phyloP scores from a whole-genome alignment of 352 stramenopile genomes.

The Paralagenidium karlingii region DNA sequence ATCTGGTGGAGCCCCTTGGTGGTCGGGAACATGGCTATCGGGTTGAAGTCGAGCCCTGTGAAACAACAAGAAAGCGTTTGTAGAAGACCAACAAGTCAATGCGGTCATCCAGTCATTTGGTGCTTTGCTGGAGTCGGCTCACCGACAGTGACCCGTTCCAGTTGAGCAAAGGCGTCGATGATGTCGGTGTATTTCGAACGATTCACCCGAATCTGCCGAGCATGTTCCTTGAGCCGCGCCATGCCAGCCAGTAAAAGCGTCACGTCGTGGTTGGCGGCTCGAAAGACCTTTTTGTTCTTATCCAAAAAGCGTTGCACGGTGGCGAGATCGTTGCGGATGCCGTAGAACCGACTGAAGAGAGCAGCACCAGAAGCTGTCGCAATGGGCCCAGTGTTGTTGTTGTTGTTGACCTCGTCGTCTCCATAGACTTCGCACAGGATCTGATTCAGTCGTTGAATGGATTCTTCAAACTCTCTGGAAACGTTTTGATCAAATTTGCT shows the following conservation, averaged over 20 bases:
- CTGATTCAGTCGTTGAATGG: constrained; percentile 6
- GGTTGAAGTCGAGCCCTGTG: too few relatives aligned
- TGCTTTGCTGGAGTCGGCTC: too few relatives aligned
- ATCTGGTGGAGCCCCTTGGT: neutral
- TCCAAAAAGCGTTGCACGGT: constrained; percentile 10
- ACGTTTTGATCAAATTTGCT: neutral
- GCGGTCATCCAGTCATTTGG: too few relatives aligned
- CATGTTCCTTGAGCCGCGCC: constrained; percentile 7
- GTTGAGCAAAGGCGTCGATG: constrained; percentile 5
- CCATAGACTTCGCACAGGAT: constrained; percentile 13
- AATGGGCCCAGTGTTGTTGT: neutral
- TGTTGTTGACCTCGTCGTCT: constrained; percentile 2
- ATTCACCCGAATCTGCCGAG: constrained; percentile 7
- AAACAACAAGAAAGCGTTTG: too few relatives aligned
- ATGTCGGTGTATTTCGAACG: constrained; percentile 6
- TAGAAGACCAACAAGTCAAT: too few relatives aligned
- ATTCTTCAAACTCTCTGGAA: constrained; percentile 6
- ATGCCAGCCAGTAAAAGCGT: constrained; percentile 31
- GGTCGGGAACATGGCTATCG: neutral
- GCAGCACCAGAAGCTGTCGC: constrained; percentile 1
- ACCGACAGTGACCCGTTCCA: constrained; percentile 11
- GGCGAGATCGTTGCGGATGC: neutral
- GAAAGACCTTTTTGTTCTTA: constrained; percentile 8
- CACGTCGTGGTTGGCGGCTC: constrained; percentile 31
- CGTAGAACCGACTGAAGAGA: neutral